Evolutionary conservation across 208 protist genomes (phyloP).

Genomic region (Crithidia mellificae): DNA sequence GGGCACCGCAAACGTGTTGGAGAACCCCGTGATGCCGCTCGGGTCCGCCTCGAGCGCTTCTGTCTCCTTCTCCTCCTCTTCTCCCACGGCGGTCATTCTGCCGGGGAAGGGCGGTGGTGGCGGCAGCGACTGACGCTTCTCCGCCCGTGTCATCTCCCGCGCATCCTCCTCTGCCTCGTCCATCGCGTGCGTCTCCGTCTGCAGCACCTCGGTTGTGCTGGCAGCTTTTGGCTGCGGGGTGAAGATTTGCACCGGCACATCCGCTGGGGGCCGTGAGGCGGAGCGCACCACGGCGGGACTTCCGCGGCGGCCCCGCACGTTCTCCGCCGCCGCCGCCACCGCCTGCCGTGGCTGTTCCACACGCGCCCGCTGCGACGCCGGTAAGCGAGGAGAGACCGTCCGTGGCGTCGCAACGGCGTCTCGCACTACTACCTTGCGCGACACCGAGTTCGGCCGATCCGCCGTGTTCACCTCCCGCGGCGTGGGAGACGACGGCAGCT

Average conservation of each 20-base stretch:
- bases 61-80: not conserved
- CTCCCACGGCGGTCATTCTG: not conserved
- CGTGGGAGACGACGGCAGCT: slow-evolving; percentile 17
- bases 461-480: slow-evolving; percentile 40
- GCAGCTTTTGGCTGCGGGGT: not conserved
- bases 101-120: not conserved
- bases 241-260: slow-evolving; percentile 18
- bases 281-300: not conserved
- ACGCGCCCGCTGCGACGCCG: slow-evolving; percentile 15
- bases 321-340: not conserved
- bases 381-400: slow-evolving; percentile 20
- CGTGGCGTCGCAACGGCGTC: slow-evolving; percentile 18
- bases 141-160: slow-evolving; percentile 1
- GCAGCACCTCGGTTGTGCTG: not conserved
- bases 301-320: not conserved
- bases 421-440: slow-evolving; percentile 4
- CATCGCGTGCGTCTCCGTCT: not conserved
- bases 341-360: not conserved
- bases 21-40: slow-evolving; percentile 18
- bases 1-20: slow-evolving; percentile 31
- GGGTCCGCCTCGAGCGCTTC: not conserved
- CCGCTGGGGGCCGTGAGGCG: not conserved
- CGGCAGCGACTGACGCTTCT: slow-evolving; percentile 3
- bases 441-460: slow-evolving; percentile 5
- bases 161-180: slow-evolving; percentile 1